These are phyloP conservation scores for Phaeosphaeriaceae sp. DNA, from an alignment of 2,329 filamentous ascomycete genomes.

Conservation along the genomic window DNA sequence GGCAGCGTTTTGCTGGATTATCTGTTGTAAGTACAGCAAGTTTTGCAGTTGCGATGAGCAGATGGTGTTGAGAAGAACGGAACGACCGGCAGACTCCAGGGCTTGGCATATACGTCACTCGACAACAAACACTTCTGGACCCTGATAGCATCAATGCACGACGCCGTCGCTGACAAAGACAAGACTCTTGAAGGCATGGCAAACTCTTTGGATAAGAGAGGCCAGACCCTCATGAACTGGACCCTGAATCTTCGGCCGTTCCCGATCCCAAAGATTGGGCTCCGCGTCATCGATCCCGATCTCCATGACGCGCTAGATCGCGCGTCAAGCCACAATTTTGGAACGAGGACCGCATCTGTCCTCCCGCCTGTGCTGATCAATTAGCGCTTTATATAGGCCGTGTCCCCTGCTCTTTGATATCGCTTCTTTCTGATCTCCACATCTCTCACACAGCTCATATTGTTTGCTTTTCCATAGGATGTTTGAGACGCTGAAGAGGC, in stretches of 20 bases:
- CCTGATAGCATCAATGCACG: neutral
- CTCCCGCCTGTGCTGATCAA: neutral
- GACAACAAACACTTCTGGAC: neutral
- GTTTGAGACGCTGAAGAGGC: slow-evolving; percentile 10
- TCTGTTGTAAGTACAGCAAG: neutral
- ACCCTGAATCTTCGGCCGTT: neutral
- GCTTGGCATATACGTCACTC: slow-evolving; percentile 1
- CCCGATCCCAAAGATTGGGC: neutral
- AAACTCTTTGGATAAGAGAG: neutral
- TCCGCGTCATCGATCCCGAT: slow-evolving; percentile 4
- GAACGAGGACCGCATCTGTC: neutral
- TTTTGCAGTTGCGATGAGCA: neutral
- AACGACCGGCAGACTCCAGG: neutral
- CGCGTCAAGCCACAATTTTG: neutral
- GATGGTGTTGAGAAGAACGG: neutral
- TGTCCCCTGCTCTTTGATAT: neutral
- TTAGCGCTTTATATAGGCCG: neutral
- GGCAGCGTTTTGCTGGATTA: neutral
- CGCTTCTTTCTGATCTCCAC: neutral
- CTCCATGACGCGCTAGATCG: slow-evolving; percentile 6
- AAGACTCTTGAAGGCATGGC: neutral
- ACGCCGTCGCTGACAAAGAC: neutral
- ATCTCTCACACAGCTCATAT: neutral
- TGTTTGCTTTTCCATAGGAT: neutral
- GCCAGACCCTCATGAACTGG: neutral